phyloP scores from a whole-genome alignment of 2,329 filamentous ascomycete species.

The Neurospora sp. region DNA sequence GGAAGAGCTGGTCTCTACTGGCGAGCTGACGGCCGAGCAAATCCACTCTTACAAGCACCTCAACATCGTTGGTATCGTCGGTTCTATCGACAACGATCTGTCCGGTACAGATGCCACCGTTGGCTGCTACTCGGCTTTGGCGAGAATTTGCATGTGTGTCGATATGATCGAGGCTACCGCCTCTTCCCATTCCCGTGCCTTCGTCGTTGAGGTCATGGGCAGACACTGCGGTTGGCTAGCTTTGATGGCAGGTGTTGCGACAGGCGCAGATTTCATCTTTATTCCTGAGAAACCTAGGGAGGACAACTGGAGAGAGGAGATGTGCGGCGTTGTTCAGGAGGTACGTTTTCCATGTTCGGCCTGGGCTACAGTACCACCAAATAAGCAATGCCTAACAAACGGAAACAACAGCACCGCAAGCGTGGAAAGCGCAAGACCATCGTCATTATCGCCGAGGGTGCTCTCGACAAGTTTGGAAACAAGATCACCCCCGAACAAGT shows the following conservation, averaged over 20 bases:
- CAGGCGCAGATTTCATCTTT: conserved; percentile 92
- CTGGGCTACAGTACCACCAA: neutral
- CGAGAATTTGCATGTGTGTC: conserved; percentile 88
- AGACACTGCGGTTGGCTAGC: conserved; percentile 96
- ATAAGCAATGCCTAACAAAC: conserved; percentile 13
- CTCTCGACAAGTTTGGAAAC: conserved; percentile 71
- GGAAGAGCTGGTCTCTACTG: conserved; percentile 68
- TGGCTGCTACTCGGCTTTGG: conserved; percentile 87
- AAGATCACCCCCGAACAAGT: conserved; percentile 75
- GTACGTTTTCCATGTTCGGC: conserved; percentile 28
- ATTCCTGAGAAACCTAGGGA: conserved; percentile 87
- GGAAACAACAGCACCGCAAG: conserved; percentile 56
- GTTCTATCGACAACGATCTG: conserved; percentile 97
- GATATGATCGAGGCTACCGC: conserved; percentile 96
- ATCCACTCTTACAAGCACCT: conserved; percentile 70
- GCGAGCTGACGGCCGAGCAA: conserved; percentile 61
- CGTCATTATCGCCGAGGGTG: conserved; percentile 94
- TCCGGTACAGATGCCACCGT: conserved; percentile 96
- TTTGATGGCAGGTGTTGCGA: conserved; percentile 89
- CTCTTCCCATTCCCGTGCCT: conserved; percentile 86
- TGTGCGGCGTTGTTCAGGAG: conserved; percentile 67
- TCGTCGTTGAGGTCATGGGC: conserved; percentile 98
- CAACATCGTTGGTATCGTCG: conserved; percentile 93
- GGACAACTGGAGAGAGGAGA: conserved; percentile 80
- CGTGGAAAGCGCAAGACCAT: conserved; percentile 96